phyloP scores from a whole-genome alignment of 1,139 yeast species.

The Suhomyces maxii region DNA sequence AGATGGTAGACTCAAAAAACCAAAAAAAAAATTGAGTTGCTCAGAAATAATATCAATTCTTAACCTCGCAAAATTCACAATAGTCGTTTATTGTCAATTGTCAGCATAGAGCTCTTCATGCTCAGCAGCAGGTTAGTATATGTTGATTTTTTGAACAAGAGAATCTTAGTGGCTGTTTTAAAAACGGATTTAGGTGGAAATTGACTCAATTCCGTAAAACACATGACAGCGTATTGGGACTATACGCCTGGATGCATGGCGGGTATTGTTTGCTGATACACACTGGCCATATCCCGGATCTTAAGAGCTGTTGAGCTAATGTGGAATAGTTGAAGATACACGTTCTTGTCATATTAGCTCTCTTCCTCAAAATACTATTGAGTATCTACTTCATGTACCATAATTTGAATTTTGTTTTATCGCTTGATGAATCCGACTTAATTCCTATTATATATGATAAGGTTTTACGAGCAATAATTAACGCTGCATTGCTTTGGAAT shows the following conservation, averaged over 20 bases:
- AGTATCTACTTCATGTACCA: not conserved
- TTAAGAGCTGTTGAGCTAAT: not conserved
- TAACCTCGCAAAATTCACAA: too few species aligned
- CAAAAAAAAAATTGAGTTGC: not conserved
- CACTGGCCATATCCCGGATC: not conserved
- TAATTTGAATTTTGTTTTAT: too few species aligned
- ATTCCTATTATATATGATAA: not conserved
- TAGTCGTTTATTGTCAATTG: too few species aligned
- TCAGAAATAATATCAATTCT: too few species aligned
- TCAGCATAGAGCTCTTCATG: too few species aligned
- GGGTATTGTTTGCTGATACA: not conserved
- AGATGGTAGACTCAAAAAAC: not conserved
- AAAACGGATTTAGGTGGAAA: not conserved
- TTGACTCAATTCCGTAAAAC: not conserved
- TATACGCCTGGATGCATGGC: not conserved
- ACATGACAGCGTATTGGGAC: not conserved
- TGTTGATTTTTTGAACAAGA: too few species aligned
- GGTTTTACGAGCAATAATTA: not conserved
- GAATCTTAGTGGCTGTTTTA: not conserved
- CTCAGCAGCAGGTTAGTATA: too few species aligned
- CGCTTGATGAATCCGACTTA: too few species aligned
- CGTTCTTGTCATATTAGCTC: not conserved
- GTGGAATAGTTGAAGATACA: not conserved
- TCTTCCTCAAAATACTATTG: too few species aligned
- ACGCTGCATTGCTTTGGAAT: not conserved